Evolutionary conservation across 2,329 filamentous ascomycete species (phyloP).

Genomic region (Didymosphaeria variabile): DNA sequence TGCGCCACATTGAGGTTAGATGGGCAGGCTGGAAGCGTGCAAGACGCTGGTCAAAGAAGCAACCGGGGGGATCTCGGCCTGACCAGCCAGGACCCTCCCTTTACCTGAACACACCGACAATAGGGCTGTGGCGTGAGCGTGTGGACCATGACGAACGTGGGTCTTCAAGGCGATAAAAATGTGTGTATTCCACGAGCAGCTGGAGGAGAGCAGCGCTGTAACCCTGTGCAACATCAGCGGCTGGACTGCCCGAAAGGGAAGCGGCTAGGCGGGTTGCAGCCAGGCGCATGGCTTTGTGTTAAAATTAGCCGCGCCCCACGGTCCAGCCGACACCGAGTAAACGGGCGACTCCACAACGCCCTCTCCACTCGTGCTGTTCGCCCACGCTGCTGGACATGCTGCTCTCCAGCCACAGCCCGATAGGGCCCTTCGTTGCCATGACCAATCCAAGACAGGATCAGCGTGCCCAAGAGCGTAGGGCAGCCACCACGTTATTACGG

Average conservation of each 20-base stretch:
- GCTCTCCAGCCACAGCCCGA: slow-evolving; percentile 13
- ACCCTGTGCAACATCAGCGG: slow-evolving; percentile 12
- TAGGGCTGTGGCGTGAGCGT: slow-evolving; percentile 15
- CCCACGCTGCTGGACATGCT: background rate
- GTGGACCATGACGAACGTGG: background rate
- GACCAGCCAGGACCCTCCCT: background rate
- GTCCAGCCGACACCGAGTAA: slow-evolving; percentile 13
- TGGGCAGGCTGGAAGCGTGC: background rate
- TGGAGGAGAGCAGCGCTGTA: slow-evolving; percentile 12
- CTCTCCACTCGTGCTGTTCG: background rate
- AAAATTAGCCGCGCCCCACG: slow-evolving; percentile 12
- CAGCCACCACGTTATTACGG: slow-evolving; percentile 7
- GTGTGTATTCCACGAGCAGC: slow-evolving; percentile 8
- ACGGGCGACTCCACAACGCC: slow-evolving; percentile 1
- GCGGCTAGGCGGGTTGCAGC: background rate
- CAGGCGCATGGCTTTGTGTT: slow-evolving; percentile 1
- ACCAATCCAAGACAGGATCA: background rate
- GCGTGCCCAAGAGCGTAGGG: slow-evolving; percentile 6
- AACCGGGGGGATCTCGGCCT: background rate
- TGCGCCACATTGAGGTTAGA: slow-evolving; percentile 10
- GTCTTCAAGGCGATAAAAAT: background rate
- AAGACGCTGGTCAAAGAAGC: background rate
- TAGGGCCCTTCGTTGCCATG: background rate
- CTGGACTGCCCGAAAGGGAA: background rate
- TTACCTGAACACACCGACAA: background rate